Percentiles rank a stretch among this genome's conserved stretches.
Conservation (phyloP, 495 filamentous ascomycete genomes). For the Saxispiralis lemnorum region DNA sequence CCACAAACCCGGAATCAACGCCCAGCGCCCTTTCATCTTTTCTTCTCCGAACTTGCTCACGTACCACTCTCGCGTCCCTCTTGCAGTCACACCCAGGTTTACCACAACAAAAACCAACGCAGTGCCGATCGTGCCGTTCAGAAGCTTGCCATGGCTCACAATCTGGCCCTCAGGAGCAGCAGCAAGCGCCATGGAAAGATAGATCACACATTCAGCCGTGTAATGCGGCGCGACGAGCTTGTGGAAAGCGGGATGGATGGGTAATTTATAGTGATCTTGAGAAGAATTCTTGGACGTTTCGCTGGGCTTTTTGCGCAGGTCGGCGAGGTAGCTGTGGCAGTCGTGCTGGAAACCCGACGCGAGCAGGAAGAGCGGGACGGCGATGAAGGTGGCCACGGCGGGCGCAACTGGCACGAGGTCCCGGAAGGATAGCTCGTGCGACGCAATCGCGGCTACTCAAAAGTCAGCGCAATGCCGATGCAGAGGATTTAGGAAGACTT, state of each 20-base stretch:
- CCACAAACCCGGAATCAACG: constrained; percentile 64
- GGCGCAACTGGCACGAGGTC: constrained; percentile 26
- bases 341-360: constrained; percentile 65
- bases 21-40: constrained; percentile 49
- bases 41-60: constrained; percentile 54
- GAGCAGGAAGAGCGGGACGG: constrained; percentile 47
- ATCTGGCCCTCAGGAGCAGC: constrained; percentile 44
- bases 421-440: constrained; percentile 4
- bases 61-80: constrained; percentile 67
- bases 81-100: constrained; percentile 73
- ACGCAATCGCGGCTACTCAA: constrained; percentile 6
- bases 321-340: constrained; percentile 63
- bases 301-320: constrained; percentile 36
- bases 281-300: background rate
- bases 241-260: constrained; percentile 51
- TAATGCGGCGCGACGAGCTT: constrained; percentile 77
- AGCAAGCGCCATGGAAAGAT: constrained; percentile 56
- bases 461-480: background rate
- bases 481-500: constrained; percentile 14
- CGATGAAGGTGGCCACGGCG: constrained; percentile 41
- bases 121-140: constrained; percentile 58
- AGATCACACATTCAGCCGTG: constrained; percentile 68
- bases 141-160: constrained; percentile 8
- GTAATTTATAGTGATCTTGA: constrained; percentile 50
- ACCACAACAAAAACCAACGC: constrained; percentile 53